Conservation (phyloP, 805 yeast genomes). For the Wickerhamiella kurtzmanii region DNA sequence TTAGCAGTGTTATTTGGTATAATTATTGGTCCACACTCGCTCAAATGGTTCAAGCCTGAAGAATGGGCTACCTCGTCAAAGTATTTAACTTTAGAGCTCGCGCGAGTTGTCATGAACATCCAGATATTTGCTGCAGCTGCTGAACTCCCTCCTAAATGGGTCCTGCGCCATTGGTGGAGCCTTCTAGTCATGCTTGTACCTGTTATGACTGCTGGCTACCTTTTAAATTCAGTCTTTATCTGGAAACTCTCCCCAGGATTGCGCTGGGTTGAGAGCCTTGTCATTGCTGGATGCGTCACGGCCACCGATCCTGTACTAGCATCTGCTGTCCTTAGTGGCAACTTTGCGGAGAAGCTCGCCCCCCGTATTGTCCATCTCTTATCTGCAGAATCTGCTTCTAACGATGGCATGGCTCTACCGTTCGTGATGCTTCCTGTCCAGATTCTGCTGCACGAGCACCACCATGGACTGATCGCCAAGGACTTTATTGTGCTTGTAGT, state of each 20-base stretch:
- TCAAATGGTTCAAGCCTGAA: conserved; percentile 69
- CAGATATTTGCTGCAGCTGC: conserved; percentile 65
- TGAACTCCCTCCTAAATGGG: conserved; percentile 55
- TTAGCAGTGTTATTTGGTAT: conserved; percentile 76
- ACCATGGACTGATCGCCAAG: conserved; percentile 40
- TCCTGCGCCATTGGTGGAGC: conserved; percentile 45
- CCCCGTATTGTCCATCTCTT: conserved; percentile 48
- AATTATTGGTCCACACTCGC: conserved; percentile 76
- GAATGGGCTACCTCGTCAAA: conserved; percentile 64
- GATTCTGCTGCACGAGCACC: conserved; percentile 33
- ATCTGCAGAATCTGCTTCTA: conserved; percentile 62
- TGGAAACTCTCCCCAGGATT: conserved; percentile 49
- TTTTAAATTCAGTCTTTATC: conserved; percentile 47
- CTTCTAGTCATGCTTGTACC: conserved; percentile 47
- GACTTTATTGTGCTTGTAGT: conserved; percentile 52
- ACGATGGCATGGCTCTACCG: conserved; percentile 51
- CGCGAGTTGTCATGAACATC: conserved; percentile 52
- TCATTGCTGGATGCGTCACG: conserved; percentile 58
- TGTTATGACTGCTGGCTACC: conserved; percentile 61
- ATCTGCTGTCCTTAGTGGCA: conserved; percentile 46
- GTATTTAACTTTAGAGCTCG: conserved; percentile 13
- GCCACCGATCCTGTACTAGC: conserved; percentile 58
- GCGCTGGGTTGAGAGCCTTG: conserved; percentile 40
- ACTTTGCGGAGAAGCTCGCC: conserved; percentile 49
- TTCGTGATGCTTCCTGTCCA: conserved; percentile 49